phyloP scores from a whole-genome alignment of 768 basidiomycete genomes.

The Hortiboletus campestris region DNA sequence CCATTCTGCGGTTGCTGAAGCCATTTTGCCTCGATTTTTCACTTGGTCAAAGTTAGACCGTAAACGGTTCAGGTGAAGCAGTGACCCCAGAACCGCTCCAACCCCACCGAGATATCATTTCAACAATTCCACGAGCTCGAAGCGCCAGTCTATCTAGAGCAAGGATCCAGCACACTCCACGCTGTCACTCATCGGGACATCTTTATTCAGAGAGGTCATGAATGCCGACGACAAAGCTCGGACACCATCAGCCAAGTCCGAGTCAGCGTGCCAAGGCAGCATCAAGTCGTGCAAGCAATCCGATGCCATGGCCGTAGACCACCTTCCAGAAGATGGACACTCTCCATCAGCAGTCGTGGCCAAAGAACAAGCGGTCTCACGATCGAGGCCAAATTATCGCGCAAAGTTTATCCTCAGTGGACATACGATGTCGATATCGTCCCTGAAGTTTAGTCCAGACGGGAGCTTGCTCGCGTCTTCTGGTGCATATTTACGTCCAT shows the following conservation, averaged over 20 bases:
- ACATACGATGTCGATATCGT: slow-evolving; percentile 80
- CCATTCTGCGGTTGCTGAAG: slow-evolving; percentile 56
- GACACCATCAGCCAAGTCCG: not conserved
- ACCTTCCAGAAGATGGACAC: not conserved
- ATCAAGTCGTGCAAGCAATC: slow-evolving; percentile 4
- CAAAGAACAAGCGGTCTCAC: slow-evolving; percentile 5
- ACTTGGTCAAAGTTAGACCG: not conserved
- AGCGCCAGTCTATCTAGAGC: not conserved
- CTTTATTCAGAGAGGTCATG: slow-evolving; percentile 9
- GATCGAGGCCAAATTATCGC: slow-evolving; percentile 49
- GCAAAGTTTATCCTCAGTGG: slow-evolving; percentile 67
- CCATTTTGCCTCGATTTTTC: slow-evolving; percentile 19
- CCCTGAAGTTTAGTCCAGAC: slow-evolving; percentile 86
- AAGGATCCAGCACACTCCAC: not conserved
- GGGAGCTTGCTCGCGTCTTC: slow-evolving; percentile 79
- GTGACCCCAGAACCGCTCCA: slow-evolving; percentile 10
- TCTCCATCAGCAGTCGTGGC: not conserved
- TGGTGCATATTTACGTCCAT: slow-evolving; percentile 50
- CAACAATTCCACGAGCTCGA: not conserved
- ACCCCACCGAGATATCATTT: not conserved
- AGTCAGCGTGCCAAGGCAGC: not conserved
- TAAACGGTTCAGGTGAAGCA: not conserved
- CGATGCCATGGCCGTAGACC: slow-evolving; percentile 11
- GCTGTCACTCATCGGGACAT: not conserved
- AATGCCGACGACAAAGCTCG: slow-evolving; percentile 9